Evolutionary conservation across 2,329 filamentous ascomycete species (phyloP).

Genomic region (Drechslerella dactyloides): DNA sequence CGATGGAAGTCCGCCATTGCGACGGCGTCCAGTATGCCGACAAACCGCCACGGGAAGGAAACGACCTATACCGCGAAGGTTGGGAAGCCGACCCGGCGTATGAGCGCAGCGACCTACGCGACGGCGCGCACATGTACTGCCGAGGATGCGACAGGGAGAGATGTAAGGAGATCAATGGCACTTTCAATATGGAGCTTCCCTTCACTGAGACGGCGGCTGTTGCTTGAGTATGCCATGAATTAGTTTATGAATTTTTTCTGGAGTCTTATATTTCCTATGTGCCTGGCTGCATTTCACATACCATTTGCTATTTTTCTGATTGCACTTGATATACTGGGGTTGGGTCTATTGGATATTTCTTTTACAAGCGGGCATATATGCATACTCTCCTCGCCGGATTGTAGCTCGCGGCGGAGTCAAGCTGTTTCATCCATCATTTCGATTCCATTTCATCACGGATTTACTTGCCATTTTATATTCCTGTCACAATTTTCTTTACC

Average conservation of each 20-base stretch:
- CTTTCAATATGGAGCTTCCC: slow-evolving; percentile 1
- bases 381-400: no score
- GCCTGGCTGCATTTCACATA: background rate
- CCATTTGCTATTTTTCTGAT: background rate
- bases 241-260: background rate
- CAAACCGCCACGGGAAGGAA: slow-evolving; percentile 37
- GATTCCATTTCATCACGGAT: background rate
- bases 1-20: slow-evolving; percentile 45
- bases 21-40: slow-evolving; percentile 30
- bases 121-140: slow-evolving; percentile 47
- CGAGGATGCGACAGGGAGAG: slow-evolving; percentile 23
- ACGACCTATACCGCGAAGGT: slow-evolving; percentile 39
- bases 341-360: slow-evolving; percentile 3
- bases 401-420: no score
- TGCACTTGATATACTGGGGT: no score
- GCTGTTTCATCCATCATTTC: no score
- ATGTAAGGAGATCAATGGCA: slow-evolving; percentile 24
- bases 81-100: slow-evolving; percentile 29
- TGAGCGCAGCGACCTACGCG: slow-evolving; percentile 30
- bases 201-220: slow-evolving; percentile 3
- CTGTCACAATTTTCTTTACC: slow-evolving; percentile 9
- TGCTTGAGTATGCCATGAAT: slow-evolving; percentile 15
- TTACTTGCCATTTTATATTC: background rate
- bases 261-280: slow-evolving; percentile 7
- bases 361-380: background rate